Evolutionary conservation across 495 filamentous ascomycete species (phyloP).

Genomic region (Hypoxylon intermedium): DNA sequence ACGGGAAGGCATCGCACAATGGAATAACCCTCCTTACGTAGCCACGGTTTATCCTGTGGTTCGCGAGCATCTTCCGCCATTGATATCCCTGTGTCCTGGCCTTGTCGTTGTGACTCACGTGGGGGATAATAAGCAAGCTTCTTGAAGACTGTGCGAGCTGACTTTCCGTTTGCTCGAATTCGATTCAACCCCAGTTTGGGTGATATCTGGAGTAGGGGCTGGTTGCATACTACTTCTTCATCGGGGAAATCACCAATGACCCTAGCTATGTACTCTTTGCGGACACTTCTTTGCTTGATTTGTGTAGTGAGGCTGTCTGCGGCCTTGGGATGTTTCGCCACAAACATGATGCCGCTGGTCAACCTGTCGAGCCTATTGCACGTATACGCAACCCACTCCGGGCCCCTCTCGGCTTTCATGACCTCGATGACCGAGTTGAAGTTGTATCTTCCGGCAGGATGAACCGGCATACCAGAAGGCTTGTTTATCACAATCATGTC

Average conservation of each 20-base stretch:
- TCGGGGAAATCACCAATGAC: conserved; percentile 91
- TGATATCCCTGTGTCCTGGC: conserved; percentile 14
- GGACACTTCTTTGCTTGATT: conserved; percentile 75
- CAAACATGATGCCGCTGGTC: conserved; percentile 97
- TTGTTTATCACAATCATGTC: conserved; percentile 96
- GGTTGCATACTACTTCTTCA: conserved; percentile 81
- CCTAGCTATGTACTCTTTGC: conserved; percentile 92
- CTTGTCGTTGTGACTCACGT: conserved; percentile 26
- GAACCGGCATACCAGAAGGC: conserved; percentile 91
- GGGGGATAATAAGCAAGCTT: conserved; percentile 85
- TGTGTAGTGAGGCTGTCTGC: conserved; percentile 77
- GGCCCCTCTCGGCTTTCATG: conserved; percentile 76
- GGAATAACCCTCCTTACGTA: conserved; percentile 75
- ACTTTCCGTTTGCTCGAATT: conserved; percentile 89
- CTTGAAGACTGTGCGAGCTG: conserved; percentile 87
- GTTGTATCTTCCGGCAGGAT: conserved; percentile 92
- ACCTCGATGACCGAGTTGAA: conserved; percentile 95
- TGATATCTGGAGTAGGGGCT: conserved; percentile 92
- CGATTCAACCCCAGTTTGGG: conserved; percentile 94
- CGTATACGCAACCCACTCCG: conserved; percentile 74
- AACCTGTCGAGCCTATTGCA: conserved; percentile 94
- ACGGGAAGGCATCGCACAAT: conserved; percentile 93
- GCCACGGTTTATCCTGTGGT: conserved; percentile 39
- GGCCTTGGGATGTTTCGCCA: conserved; percentile 80
- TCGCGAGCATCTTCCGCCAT: conserved; percentile 27